Evolutionary conservation across 495 filamentous ascomycete genomes (phyloP), one percentile per base, ranked within the genome.

Genomic region (Xylaria acuta): DNA sequence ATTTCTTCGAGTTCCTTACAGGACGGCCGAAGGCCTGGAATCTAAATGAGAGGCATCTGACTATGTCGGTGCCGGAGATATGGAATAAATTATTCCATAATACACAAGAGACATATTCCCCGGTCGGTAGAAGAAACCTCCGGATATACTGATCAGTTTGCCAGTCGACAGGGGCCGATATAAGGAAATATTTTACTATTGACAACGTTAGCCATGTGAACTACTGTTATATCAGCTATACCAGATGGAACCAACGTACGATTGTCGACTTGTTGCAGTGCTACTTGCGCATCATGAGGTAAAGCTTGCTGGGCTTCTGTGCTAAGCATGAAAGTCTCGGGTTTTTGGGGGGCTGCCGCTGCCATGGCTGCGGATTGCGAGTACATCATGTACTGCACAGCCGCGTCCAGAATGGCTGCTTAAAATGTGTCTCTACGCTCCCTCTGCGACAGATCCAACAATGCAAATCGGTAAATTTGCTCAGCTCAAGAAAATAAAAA

Each of bases 1-100:
- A 99, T 82, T 99, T 99, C 85, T 99, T 99, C 41, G 97, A 97
- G 85, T 99, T 99, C 88, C 98, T 98, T 47, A 99, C 96, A 3
- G 96, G 96, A 51, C 96, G 93, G 69, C 96, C 96, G 75, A 99
- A 99, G 56, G 96, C 96, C 82, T 98, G 95, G 85, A 99, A 99
- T 78, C 96, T 90, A 85, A 99, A 99, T 30, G 97, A 96, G 43
- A 99, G 90, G 76, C 97, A 98, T 89, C 97, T 90, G 64, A 99
- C 96, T 76, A 99, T 99, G 82, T 99, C 96, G 73, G 96, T 99
- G 73, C 96, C 96, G 41, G 96, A 98, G 75, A 99, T 97, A 84
- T 99, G 97, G 82, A 98, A 99, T 75, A 99, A 93, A 80, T 97
- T 98, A 85, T 93, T 98, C 94, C 96, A 99, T 81, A 98, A 86